phyloP scores from a whole-genome alignment of 306 rosid species.

The Malus domestica region DNA sequence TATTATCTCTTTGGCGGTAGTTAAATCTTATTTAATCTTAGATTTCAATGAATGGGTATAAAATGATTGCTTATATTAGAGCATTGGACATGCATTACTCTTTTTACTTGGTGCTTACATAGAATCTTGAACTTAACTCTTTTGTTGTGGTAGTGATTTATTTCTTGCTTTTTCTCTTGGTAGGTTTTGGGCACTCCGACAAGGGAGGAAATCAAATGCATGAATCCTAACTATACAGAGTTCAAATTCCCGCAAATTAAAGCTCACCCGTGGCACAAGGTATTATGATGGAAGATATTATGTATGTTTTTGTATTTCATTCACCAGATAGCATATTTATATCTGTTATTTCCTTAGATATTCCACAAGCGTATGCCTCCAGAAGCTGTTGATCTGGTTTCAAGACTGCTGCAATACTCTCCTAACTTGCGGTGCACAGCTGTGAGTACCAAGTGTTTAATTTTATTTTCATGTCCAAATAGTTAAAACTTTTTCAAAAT shows the following conservation, averaged over 20 bases:
- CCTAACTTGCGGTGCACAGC: conserved; percentile 89
- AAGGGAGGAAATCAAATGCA: conserved; percentile 97
- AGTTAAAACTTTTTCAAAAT: background rate
- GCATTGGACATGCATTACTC: background rate
- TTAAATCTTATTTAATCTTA: background rate
- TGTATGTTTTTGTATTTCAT: background rate
- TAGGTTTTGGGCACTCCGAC: conserved; percentile 98
- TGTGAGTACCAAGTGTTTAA: conserved; percentile 39
- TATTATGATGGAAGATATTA: conserved; percentile 15
- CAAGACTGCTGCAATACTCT: conserved; percentile 88
- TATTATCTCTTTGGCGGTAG: background rate
- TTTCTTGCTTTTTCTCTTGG: conserved; percentile 9
- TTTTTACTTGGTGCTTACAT: background rate
- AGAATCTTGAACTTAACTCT: background rate
- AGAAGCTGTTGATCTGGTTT: conserved; percentile 96
- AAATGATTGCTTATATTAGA: background rate
- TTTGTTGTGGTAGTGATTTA: background rate
- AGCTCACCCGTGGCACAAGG: conserved; percentile 99
- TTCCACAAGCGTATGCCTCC: conserved; percentile 98
- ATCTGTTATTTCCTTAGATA: conserved; percentile 41
- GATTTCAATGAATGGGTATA: background rate
- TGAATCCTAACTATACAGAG: conserved; percentile 97
- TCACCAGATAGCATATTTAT: background rate
- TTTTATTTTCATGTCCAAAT: background rate
- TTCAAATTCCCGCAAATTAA: conserved; percentile 97